A percentile compares a stretch with the other conserved stretches of the same genome.
Evolutionary conservation across 805 yeast species (phyloP).

Genomic region (Komagataella ulmi): DNA sequence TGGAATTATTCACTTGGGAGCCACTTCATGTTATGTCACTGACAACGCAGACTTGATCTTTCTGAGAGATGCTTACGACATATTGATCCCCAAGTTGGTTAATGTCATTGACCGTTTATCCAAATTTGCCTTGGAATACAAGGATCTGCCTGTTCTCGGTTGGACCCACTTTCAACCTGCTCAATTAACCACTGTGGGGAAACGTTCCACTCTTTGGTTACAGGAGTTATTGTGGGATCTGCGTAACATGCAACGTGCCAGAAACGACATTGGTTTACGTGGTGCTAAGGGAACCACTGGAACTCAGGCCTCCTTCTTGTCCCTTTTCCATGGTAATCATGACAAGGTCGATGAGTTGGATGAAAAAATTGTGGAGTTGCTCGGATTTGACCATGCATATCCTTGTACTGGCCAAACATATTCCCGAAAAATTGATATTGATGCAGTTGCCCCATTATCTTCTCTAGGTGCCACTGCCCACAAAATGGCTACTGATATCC

Average conservation of each 20-base stretch:
- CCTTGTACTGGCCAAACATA: slow-evolving; percentile 99
- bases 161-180: slow-evolving; percentile 99
- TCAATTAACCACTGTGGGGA: slow-evolving; percentile 96
- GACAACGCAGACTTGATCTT: slow-evolving; percentile 97
- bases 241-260: slow-evolving; percentile 89
- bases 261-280: slow-evolving; percentile 91
- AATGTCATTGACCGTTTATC: slow-evolving; percentile 87
- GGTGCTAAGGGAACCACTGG: slow-evolving; percentile 99
- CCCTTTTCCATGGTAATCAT: slow-evolving; percentile 93
- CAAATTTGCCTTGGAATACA: slow-evolving; percentile 79
- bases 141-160: slow-evolving; percentile 93
- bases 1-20: slow-evolving; percentile 96
- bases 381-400: slow-evolving; percentile 90
- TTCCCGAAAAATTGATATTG: slow-evolving; percentile 95
- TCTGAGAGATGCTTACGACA: slow-evolving; percentile 88
- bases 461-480: slow-evolving; percentile 94
- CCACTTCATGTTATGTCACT: slow-evolving; percentile 95
- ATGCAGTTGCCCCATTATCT: slow-evolving; percentile 81
- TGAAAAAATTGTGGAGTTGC: slow-evolving; percentile 79
- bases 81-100: slow-evolving; percentile 87
- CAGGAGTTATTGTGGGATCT: slow-evolving; percentile 97
- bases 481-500: slow-evolving; percentile 94
- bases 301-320: slow-evolving; percentile 92
- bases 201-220: slow-evolving; percentile 94
- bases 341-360: slow-evolving; percentile 91